Evolutionary conservation across 805 yeast genomes (phyloP).

Genomic region (Hermanozyma aechmeae): DNA sequence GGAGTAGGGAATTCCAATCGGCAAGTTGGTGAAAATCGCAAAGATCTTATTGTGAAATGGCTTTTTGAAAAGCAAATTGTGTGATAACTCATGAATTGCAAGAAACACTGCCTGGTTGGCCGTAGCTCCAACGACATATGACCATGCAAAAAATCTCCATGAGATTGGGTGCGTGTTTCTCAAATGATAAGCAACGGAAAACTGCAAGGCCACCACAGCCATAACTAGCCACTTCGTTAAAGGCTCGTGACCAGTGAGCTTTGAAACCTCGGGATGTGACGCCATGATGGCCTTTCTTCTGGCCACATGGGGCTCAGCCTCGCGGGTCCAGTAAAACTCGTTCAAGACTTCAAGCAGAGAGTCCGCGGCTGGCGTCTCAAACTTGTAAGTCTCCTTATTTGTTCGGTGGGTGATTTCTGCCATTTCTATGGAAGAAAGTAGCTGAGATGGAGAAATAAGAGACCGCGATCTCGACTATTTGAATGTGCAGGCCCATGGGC

Average conservation of each 20-base stretch:
- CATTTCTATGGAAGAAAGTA: no score
- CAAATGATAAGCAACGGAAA: slow-evolving; percentile 52
- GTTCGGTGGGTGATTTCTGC: neutral
- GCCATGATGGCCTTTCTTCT: slow-evolving; percentile 67
- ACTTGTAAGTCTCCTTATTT: neutral
- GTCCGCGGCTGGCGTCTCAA: slow-evolving; percentile 31
- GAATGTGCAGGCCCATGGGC: no score
- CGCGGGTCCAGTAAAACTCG: slow-evolving; percentile 80
- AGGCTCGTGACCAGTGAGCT: slow-evolving; percentile 81
- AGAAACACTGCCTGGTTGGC: slow-evolving; percentile 75
- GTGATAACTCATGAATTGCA: slow-evolving; percentile 83
- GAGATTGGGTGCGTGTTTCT: slow-evolving; percentile 44
- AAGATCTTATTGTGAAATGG: slow-evolving; percentile 73
- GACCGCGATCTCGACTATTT: no score
- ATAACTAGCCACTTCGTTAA: slow-evolving; percentile 67
- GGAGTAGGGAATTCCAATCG: slow-evolving; percentile 84
- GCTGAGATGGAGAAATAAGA: no score
- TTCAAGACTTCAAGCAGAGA: slow-evolving; percentile 32
- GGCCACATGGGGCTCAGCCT: slow-evolving; percentile 69
- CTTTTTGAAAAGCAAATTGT: slow-evolving; percentile 72
- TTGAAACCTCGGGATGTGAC: slow-evolving; percentile 70
- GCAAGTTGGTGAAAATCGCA: slow-evolving; percentile 69
- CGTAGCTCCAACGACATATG: slow-evolving; percentile 81
- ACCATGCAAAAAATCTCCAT: slow-evolving; percentile 48
- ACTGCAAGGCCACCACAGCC: slow-evolving; percentile 60